Percentiles rank a stretch among this genome's conserved stretches.
Conservation (phyloP, 345 rosid species). For the Boechera retrofracta region DNA sequence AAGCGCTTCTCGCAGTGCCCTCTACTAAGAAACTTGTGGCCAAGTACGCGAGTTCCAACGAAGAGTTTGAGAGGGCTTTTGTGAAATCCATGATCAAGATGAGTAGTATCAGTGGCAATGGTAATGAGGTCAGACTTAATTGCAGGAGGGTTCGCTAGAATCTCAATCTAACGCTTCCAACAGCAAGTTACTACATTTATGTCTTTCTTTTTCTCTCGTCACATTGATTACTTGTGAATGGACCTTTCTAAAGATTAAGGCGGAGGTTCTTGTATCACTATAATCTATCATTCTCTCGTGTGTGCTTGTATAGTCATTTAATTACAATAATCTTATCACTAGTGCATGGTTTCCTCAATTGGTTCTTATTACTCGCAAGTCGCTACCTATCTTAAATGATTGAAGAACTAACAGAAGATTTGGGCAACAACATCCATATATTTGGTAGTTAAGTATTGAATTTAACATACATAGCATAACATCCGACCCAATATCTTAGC, state of each 20-base stretch:
- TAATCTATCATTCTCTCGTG: neutral
- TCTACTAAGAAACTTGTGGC: conserved; percentile 60
- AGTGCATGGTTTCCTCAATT: no score
- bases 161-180: neutral
- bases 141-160: conserved; percentile 58
- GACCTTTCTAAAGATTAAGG: conserved; percentile 8
- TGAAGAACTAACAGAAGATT: neutral
- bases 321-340: neutral
- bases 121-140: conserved; percentile 74
- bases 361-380: no score
- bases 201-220: neutral
- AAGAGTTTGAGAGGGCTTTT: conserved; percentile 63
- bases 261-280: conserved; percentile 8
- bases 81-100: conserved; percentile 84
- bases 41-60: conserved; percentile 56
- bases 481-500: conserved; percentile 16
- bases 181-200: conserved; percentile 11
- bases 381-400: neutral
- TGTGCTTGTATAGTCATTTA: conserved; percentile 4
- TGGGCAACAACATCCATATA: neutral
- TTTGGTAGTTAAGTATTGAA: conserved; percentile 9
- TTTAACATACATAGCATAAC: conserved; percentile 11
- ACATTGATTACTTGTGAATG: conserved; percentile 3
- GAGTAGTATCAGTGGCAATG: conserved; percentile 71
- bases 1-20: conserved; percentile 61